Percentiles rank a stretch among this genome's conserved stretches.
These are phyloP conservation scores for Auricularia sp. DNA, from an alignment of 768 basidiomycete genomes.

Conservation along the genomic window DNA sequence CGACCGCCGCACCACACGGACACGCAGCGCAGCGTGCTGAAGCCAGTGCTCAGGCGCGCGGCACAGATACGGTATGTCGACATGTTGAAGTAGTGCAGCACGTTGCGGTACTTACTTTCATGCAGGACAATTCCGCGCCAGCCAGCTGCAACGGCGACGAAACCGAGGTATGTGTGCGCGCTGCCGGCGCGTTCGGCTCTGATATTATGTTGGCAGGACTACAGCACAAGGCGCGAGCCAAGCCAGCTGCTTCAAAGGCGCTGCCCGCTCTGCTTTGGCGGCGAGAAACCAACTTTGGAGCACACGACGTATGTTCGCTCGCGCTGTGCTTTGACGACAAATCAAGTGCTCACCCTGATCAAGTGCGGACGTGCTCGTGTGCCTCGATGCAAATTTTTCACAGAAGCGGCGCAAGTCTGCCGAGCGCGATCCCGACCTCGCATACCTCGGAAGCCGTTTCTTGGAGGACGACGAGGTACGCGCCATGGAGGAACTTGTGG, in stretches of 20 bases:
- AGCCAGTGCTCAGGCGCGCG: too few relatives aligned
- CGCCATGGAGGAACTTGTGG: background rate
- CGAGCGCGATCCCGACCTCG: background rate
- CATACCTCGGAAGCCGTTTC: background rate
- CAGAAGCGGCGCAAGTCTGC: constrained; percentile 1
- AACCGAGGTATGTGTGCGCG: too few relatives aligned
- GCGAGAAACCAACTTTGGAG: background rate
- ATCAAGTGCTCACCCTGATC: background rate
- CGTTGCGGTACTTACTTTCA: too few relatives aligned
- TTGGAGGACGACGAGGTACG: background rate
- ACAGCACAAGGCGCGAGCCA: background rate
- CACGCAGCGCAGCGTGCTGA: too few relatives aligned
- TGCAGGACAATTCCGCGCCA: too few relatives aligned
- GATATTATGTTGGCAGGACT: background rate
- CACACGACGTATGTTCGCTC: background rate
- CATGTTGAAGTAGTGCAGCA: too few relatives aligned
- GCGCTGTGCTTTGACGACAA: background rate
- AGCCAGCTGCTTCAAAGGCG: background rate
- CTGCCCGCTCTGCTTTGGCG: constrained; percentile 6
- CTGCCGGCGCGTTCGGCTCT: too few relatives aligned
- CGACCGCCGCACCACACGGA: too few relatives aligned
- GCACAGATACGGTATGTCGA: too few relatives aligned
- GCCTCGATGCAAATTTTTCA: constrained; percentile 3
- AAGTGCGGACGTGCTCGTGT: constrained; percentile 4
- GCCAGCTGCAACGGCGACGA: too few relatives aligned